Conservation (phyloP, 345 rosid species). For the Nephelium lappaceum region DNA sequence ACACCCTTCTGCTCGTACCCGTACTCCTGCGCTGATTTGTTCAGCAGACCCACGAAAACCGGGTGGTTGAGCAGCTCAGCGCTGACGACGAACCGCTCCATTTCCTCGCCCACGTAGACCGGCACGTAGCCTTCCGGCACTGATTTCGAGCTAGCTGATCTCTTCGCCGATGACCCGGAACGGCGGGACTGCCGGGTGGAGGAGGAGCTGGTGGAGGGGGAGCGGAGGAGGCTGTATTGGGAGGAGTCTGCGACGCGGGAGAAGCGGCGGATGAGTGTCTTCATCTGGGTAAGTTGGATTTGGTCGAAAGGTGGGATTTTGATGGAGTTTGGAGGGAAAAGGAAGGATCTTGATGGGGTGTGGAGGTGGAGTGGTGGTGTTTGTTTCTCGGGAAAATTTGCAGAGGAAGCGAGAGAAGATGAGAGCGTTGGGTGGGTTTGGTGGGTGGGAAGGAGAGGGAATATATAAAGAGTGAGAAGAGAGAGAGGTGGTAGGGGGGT, state of each 20-base stretch:
- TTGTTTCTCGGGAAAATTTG: neutral
- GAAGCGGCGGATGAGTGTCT: slow-evolving; percentile 85
- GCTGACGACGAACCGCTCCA: slow-evolving; percentile 84
- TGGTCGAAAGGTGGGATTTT: neutral
- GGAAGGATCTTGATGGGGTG: no score
- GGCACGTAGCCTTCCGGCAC: slow-evolving; percentile 90
- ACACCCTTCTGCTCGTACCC: slow-evolving; percentile 97
- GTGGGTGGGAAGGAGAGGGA: slow-evolving; percentile 17
- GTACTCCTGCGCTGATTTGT: slow-evolving; percentile 87
- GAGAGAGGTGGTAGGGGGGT: neutral
- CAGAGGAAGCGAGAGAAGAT: neutral
- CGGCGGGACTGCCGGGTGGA: slow-evolving; percentile 22
- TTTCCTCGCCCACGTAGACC: slow-evolving; percentile 91
- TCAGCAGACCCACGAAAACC: slow-evolving; percentile 64
- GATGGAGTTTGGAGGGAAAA: neutral
- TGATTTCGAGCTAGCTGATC: slow-evolving; percentile 22
- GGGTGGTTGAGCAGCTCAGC: slow-evolving; percentile 94
- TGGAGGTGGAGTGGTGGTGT: no score
- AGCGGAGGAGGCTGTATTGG: slow-evolving; percentile 71
- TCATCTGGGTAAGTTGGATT: slow-evolving; percentile 37
- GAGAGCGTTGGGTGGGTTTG: slow-evolving; percentile 1
- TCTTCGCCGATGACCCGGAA: slow-evolving; percentile 31
- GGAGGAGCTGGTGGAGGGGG: slow-evolving; percentile 32
- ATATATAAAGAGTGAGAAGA: slow-evolving; percentile 23
- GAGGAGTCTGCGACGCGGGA: slow-evolving; percentile 89